Evolutionary conservation across 139 green algal genomes (phyloP).

Genomic region (Chlorella sp.): DNA sequence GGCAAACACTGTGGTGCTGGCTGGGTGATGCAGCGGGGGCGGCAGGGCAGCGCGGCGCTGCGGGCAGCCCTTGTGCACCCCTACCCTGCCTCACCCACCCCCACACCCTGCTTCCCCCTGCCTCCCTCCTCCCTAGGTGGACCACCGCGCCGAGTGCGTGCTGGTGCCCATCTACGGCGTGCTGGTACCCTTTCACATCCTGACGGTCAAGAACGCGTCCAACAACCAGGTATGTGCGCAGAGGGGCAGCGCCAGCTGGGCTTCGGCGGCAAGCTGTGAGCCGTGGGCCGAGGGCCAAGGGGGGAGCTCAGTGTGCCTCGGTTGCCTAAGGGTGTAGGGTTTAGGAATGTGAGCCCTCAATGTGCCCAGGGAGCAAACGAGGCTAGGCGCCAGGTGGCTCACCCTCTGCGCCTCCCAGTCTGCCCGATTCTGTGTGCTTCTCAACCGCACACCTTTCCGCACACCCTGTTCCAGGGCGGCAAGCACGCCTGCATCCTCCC

Average conservation of each 20-base stretch:
- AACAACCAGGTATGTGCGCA: slow-evolving; percentile 55
- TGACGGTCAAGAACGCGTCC: slow-evolving; percentile 88
- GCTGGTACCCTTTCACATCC: slow-evolving; percentile 98
- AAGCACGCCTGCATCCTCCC: neutral
- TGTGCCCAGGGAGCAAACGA: too few relatives aligned
- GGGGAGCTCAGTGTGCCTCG: too few relatives aligned
- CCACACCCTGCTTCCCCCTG: neutral
- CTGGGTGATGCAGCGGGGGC: too few relatives aligned
- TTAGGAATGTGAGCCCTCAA: too few relatives aligned
- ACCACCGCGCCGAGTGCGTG: slow-evolving; percentile 85
- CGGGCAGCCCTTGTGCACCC: neutral
- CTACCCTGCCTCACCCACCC: neutral
- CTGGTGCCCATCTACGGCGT: slow-evolving; percentile 97
- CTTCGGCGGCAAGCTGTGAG: too few relatives aligned
- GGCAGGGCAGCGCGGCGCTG: neutral
- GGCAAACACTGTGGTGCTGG: too few relatives aligned
- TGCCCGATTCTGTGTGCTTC: neutral
- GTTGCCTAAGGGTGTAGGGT: too few relatives aligned
- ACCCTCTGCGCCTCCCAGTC: too few relatives aligned
- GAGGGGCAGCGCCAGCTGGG: too few relatives aligned
- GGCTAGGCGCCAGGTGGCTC: too few relatives aligned
- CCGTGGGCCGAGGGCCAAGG: too few relatives aligned
- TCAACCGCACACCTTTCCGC: neutral
- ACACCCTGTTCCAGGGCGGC: neutral
- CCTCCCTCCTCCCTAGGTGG: slow-evolving; percentile 48